Conservation (phyloP, 1,284 basidiomycete species). For the Xerocomus amazonicus region DNA sequence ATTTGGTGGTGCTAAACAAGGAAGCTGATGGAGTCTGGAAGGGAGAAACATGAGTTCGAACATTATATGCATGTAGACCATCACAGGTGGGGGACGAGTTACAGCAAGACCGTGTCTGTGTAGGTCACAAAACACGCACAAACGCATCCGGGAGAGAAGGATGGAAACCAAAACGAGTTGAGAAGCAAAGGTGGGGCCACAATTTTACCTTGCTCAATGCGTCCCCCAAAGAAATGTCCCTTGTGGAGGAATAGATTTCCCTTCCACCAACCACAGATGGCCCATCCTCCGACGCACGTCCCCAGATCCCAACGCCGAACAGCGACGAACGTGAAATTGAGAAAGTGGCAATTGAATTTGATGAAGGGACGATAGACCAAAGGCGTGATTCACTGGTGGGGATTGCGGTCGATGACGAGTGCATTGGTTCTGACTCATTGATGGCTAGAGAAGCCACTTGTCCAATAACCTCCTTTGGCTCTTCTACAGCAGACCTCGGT, state of each 20-base stretch:
- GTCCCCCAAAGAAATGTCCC: conserved; percentile 19
- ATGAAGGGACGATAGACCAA: conserved; percentile 11
- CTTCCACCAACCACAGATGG: background rate
- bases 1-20: conserved; percentile 17
- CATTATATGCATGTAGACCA: background rate
- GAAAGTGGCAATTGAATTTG: conserved; percentile 4
- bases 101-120: conserved; percentile 12
- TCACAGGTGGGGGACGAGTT: conserved; percentile 7
- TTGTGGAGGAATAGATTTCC: conserved; percentile 2
- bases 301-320: conserved; percentile 11
- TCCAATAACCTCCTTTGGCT: background rate
- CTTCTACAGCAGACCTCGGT: background rate
- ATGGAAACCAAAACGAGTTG: background rate
- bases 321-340: conserved; percentile 18
- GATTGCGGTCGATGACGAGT: conserved; percentile 1
- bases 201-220: conserved; percentile 16
- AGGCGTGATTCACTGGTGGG: conserved; percentile 22
- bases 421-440: background rate
- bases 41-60: conserved; percentile 12
- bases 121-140: background rate
- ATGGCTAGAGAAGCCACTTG: background rate
- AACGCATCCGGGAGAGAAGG: background rate
- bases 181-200: conserved; percentile 5
- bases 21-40: conserved; percentile 7
- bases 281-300: background rate